Conservation (phyloP, 1,284 basidiomycete species). For the Ceratobasidium papillatum region DNA sequence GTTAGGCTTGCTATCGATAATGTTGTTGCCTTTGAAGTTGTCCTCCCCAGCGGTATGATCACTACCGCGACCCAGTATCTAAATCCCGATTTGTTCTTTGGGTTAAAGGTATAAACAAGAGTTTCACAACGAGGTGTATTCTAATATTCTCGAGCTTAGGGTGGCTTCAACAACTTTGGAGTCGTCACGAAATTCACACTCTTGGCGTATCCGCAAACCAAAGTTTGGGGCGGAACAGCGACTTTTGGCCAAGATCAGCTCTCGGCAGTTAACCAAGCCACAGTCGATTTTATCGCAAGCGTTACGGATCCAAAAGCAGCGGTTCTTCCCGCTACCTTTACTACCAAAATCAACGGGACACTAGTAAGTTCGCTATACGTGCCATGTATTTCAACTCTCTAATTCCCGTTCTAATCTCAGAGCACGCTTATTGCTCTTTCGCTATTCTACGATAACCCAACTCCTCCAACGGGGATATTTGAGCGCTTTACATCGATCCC, state of each 20-base stretch:
- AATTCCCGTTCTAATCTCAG: neutral
- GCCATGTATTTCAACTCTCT: neutral
- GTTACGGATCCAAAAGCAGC: conserved; percentile 67
- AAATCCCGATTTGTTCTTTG: conserved; percentile 60
- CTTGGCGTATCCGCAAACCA: conserved; percentile 60
- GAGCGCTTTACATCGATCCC: conserved; percentile 59
- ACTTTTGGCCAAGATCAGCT: conserved; percentile 55
- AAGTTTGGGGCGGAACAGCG: conserved; percentile 63
- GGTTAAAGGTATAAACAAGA: conserved; percentile 55
- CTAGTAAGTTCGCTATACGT: conserved; percentile 1
- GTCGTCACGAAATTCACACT: conserved; percentile 68
- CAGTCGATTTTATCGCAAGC: conserved; percentile 58
- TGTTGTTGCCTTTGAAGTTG: conserved; percentile 58
- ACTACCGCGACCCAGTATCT: conserved; percentile 53
- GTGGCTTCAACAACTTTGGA: conserved; percentile 50
- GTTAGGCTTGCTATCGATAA: conserved; percentile 55
- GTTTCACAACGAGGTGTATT: neutral
- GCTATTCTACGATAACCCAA: conserved; percentile 64
- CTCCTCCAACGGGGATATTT: conserved; percentile 60
- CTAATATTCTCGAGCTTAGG: neutral
- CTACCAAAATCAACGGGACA: neutral
- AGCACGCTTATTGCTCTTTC: conserved; percentile 51
- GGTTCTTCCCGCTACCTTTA: conserved; percentile 57
- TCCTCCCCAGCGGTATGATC: conserved; percentile 58
- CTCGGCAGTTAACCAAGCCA: conserved; percentile 57